Base-by-base conservation (phyloP, 164 flowering plant genomes). In the Magnolia officinalis region DNA sequence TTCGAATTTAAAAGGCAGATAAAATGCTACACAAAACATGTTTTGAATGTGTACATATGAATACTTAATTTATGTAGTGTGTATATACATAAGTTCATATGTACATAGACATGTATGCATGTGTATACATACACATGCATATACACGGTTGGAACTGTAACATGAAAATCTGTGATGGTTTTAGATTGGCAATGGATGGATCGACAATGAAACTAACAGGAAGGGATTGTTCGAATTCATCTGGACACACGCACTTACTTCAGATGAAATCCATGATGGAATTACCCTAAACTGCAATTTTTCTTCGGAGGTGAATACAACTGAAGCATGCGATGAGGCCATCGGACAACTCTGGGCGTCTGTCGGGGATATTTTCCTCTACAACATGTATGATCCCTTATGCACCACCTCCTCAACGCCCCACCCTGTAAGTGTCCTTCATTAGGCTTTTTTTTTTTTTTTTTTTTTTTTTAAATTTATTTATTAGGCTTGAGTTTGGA, bases 211-310 rank as follows among this genome's bases (percentile, higher is more conserved):
- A 76, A 87, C 90, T 1, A 77, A 89, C 67, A 87, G 75, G 4
- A 84, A 77, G 49, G 94, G 91, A 9, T 7, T 85, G 31, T 23
- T 88, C 6, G 91, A 90, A 37, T 89, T 87, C 75, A 89, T 89
- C 24, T 90, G 92, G 94, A 88, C 88, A 69, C 94, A 89, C 75
- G 71, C 88, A 24, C 85, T 90, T 7, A 80, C 87, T 49, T 85
- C 92, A 1, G 91, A 89, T 51, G 77, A 86, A 76, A 72, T 80
- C 2, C 87, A 84, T 37, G 58, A 77, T 6, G 76, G 71, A n/a
- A 80, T 82, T 19, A 82, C 75, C 63, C 51, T 72, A 76, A 85
- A 74, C 0, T 91, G 92, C 66, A 77, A 87, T 74, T 91, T 86
- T 84, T 81, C 80, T 76, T 6, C 19, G 21, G 74, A 14, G 0